Conservation (phyloP, 192 early-diverging fungal genomes). For the Gaertneriomyces semiglobifer region DNA sequence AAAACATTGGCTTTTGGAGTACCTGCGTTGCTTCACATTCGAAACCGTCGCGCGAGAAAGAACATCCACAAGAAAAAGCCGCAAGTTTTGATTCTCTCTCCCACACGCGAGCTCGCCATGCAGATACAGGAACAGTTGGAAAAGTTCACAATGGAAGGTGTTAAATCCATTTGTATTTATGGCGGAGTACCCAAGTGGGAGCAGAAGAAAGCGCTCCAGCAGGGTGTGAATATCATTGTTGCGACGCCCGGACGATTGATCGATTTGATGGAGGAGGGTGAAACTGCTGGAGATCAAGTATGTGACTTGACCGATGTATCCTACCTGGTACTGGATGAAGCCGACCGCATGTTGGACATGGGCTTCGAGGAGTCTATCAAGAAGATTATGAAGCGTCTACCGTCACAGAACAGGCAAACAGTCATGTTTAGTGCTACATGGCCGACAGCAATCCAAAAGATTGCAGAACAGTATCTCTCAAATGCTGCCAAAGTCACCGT, state of each 20-base stretch:
- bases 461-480: slow-evolving; percentile 77
- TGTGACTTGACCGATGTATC: slow-evolving; percentile 76
- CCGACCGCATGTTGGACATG: slow-evolving; percentile 95
- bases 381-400: slow-evolving; percentile 72
- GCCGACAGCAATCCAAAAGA: slow-evolving; percentile 84
- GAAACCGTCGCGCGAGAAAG: slow-evolving; percentile 34
- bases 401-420: slow-evolving; percentile 70
- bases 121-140: slow-evolving; percentile 56
- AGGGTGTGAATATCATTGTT: slow-evolving; percentile 67
- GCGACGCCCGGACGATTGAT: slow-evolving; percentile 96
- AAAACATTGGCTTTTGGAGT: slow-evolving; percentile 61
- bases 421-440: slow-evolving; percentile 97
- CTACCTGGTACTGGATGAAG: slow-evolving; percentile 94
- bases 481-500: slow-evolving; percentile 80
- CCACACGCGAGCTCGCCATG: slow-evolving; percentile 61
- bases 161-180: slow-evolving; percentile 77
- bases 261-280: slow-evolving; percentile 71
- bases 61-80: slow-evolving; percentile 21
- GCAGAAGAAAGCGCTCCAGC: slow-evolving; percentile 33
- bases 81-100: slow-evolving; percentile 57
- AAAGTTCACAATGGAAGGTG: slow-evolving; percentile 58
- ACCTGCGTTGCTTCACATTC: slow-evolving; percentile 76
- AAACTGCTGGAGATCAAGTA: slow-evolving; percentile 7
- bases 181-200: slow-evolving; percentile 75
- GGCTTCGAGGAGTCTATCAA: slow-evolving; percentile 91